Percentiles rank a stretch among this genome's conserved stretches.
phyloP scores from a whole-genome alignment of 805 yeast genomes.

The Hanseniaspora occidentalis region DNA sequence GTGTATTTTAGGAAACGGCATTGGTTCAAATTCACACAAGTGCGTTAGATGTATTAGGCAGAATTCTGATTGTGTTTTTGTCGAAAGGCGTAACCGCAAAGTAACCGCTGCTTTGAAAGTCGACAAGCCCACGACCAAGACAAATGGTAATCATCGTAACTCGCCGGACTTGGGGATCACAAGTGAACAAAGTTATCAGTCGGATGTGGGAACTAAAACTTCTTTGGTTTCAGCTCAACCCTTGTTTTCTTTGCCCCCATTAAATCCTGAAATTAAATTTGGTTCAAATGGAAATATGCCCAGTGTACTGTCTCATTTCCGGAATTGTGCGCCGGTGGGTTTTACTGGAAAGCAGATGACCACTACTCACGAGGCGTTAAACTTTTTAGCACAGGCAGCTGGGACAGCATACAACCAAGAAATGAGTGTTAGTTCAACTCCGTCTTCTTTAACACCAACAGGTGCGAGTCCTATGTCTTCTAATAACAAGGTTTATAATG shows the following conservation, averaged over 20 bases:
- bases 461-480: too few relatives aligned
- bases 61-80: conserved; percentile 65
- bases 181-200: too few relatives aligned
- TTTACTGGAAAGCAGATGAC: conserved; percentile 8
- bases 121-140: not conserved
- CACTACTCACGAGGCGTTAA: conserved; percentile 48
- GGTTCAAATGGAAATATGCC: not conserved
- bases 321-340: too few relatives aligned
- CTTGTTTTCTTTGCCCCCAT: too few relatives aligned
- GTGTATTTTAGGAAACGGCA: conserved; percentile 67
- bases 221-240: too few relatives aligned
- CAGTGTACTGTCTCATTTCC: too few relatives aligned
- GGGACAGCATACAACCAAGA: conserved; percentile 36
- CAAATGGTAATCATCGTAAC: not conserved
- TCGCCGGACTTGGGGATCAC: too few relatives aligned
- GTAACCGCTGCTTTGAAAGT: conserved; percentile 1
- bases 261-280: not conserved
- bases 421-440: conserved; percentile 2
- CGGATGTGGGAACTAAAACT: too few relatives aligned
- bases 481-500: too few relatives aligned
- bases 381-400: conserved; percentile 66
- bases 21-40: conserved; percentile 66
- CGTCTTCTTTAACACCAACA: too few relatives aligned
- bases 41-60: conserved; percentile 81
- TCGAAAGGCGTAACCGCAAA: conserved; percentile 17